Conservation (phyloP, 805 yeast species). For the Candida fluviatilis region DNA sequence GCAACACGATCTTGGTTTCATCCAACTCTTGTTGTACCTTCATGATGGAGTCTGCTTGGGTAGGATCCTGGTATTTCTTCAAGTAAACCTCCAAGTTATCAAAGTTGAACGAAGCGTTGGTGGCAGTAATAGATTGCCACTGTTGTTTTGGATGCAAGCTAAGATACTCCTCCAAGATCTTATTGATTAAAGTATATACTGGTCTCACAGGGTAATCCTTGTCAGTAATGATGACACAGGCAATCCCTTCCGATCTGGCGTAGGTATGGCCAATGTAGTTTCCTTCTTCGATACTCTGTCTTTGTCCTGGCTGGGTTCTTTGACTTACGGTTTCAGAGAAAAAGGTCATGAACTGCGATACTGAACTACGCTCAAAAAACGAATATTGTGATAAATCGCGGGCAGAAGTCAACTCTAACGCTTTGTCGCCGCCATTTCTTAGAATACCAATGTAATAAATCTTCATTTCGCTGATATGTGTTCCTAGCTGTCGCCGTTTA, state of each 20-base stretch:
- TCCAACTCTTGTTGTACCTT: conserved; percentile 96
- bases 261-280: conserved; percentile 88
- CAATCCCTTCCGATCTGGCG: conserved; percentile 83
- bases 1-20: conserved; percentile 94
- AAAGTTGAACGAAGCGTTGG: conserved; percentile 44
- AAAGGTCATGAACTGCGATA: conserved; percentile 91
- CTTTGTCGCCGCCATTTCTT: conserved; percentile 55
- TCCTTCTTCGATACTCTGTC: conserved; percentile 93
- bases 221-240: conserved; percentile 90
- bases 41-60: conserved; percentile 95
- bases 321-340: conserved; percentile 87
- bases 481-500: too few relatives aligned
- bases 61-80: conserved; percentile 89
- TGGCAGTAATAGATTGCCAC: conserved; percentile 54
- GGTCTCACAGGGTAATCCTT: conserved; percentile 96
- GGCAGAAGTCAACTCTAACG: conserved; percentile 74
- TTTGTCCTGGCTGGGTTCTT: conserved; percentile 83
- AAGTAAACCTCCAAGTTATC: conserved; percentile 66
- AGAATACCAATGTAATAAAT: conserved; percentile 86
- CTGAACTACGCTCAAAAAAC: conserved; percentile 79
- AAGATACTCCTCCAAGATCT: conserved; percentile 84
- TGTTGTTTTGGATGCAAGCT: conserved; percentile 71
- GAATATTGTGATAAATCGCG: conserved; percentile 83
- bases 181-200: conserved; percentile 89
- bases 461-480: conserved; percentile 58